Evolutionary conservation across 2,329 filamentous ascomycete species (phyloP).

Genomic region (Fusarium albidum): DNA sequence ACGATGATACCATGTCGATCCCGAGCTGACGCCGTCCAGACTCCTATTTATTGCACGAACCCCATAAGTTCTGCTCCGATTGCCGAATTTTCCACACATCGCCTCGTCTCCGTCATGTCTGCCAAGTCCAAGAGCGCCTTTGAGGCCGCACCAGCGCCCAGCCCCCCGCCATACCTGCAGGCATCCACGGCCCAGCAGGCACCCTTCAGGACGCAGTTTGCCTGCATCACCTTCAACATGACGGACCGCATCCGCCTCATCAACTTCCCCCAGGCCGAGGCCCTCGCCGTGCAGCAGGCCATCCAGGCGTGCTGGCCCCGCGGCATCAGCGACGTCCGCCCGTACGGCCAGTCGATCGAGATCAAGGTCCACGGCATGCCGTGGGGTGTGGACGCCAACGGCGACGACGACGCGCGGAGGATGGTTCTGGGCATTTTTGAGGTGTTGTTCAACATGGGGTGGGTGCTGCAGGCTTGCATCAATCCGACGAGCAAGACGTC

Average conservation of each 20-base stretch:
- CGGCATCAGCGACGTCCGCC: neutral
- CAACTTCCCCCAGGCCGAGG: constrained; percentile 11
- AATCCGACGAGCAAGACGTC: constrained; percentile 15
- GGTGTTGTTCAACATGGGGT: constrained; percentile 15
- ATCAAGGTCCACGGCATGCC: constrained; percentile 9
- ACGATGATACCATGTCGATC: no score
- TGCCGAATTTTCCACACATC: no score
- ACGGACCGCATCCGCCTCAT: constrained; percentile 18
- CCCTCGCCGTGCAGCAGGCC: neutral
- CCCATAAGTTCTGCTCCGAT: no score
- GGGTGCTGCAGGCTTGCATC: constrained; percentile 16
- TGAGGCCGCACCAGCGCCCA: neutral
- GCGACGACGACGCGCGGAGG: constrained; percentile 19
- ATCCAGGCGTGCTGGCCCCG: constrained; percentile 1
- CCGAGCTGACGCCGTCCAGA: no score
- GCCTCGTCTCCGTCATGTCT: neutral
- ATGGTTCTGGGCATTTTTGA: constrained; percentile 18
- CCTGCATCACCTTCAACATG: constrained; percentile 15
- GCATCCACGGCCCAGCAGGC: constrained; percentile 11
- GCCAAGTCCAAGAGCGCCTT: neutral
- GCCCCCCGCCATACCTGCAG: constrained; percentile 17
- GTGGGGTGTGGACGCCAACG: constrained; percentile 1
- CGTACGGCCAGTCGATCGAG: constrained; percentile 13
- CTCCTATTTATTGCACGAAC: no score
- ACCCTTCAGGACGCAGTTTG: constrained; percentile 11